Evolutionary conservation across 2,329 filamentous ascomycete genomes (phyloP).

Genomic region (Exophiala viscosa): DNA sequence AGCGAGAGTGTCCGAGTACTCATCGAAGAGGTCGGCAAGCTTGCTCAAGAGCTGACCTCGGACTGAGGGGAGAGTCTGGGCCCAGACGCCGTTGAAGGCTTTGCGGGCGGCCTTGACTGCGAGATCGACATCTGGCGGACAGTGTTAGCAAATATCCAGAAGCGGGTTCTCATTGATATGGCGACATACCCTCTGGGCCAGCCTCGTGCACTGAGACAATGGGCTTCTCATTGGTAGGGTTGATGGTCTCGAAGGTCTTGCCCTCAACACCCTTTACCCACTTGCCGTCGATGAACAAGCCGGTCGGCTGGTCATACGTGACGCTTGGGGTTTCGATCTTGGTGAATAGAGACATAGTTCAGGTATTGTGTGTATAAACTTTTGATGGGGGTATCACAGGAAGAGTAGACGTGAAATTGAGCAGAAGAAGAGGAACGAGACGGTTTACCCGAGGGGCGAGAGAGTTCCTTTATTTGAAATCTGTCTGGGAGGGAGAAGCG

Average conservation of each 20-base stretch:
- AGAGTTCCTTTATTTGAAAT: constrained; percentile 24
- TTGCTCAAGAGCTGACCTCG: constrained; percentile 68
- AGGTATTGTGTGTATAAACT: constrained; percentile 4
- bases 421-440: constrained; percentile 36
- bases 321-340: constrained; percentile 39
- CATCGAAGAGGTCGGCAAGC: constrained; percentile 75
- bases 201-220: constrained; percentile 81
- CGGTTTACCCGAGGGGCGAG: constrained; percentile 21
- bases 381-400: constrained; percentile 19
- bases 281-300: constrained; percentile 67
- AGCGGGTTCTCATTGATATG: constrained; percentile 1
- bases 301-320: constrained; percentile 42
- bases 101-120: constrained; percentile 82
- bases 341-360: constrained; percentile 38
- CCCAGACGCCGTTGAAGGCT: constrained; percentile 75
- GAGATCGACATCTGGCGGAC: constrained; percentile 53
- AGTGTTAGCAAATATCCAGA: neutral
- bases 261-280: constrained; percentile 80
- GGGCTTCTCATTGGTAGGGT: constrained; percentile 78
- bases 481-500: constrained; percentile 7
- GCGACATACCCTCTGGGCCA: constrained; percentile 76
- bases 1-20: constrained; percentile 71
- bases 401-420: constrained; percentile 4
- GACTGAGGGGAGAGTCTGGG: constrained; percentile 62
- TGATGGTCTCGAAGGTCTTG: constrained; percentile 88